Base-by-base conservation (phyloP, 164 flowering plant genomes). In the Buxus sempervirens region DNA sequence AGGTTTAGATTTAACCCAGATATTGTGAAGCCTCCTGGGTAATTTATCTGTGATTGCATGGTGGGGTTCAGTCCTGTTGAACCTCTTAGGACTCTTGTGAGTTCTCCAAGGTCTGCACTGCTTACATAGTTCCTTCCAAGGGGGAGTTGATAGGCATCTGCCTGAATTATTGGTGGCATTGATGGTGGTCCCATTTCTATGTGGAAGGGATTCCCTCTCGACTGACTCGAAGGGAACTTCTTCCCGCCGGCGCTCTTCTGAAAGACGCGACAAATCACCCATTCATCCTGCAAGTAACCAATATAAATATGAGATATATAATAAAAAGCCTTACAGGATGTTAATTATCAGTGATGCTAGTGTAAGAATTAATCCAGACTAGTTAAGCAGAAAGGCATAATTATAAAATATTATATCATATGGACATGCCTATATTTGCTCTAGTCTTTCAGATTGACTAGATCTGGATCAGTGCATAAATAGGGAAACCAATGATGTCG, bases 181-280 rank as follows among this genome's bases (percentile, higher is more conserved):
- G 67, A 21, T 28, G 54, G 69, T 10, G 79, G 70, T 36, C 74
- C 77, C 9, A 77, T 72, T 1, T 87, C 91, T 18, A 81, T 70
- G 77, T 74, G 76, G 82, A 82, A 86, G 24, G 86, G 82, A 57
- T 79, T 83, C 22, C 76, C 69, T 67, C 86, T 71, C 21, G 85
- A 27, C 70, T 77, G 84, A 73, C 65, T 72, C 32, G 86, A 28
- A 0, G 90, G 84, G 80, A 82, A 90, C 70, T 90, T 91, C 74
- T 88, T 91, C 24, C 70, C 84, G 0, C 83, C 88, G 0, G 83
- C 79, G 36, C 84, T 94, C 82, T 94, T 94, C 59, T 89, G 93
- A 66, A 94, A 94, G 23, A 94, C 89, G 0, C 98, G 87, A 78
- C 98, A 94, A 21, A 94, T 93, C 67, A 94, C 97, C 98, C 98